Evolutionary conservation across 73 alveolate genomes (phyloP), one percentile per base, ranked within the genome.

Genomic region (Urostyla sp.): DNA sequence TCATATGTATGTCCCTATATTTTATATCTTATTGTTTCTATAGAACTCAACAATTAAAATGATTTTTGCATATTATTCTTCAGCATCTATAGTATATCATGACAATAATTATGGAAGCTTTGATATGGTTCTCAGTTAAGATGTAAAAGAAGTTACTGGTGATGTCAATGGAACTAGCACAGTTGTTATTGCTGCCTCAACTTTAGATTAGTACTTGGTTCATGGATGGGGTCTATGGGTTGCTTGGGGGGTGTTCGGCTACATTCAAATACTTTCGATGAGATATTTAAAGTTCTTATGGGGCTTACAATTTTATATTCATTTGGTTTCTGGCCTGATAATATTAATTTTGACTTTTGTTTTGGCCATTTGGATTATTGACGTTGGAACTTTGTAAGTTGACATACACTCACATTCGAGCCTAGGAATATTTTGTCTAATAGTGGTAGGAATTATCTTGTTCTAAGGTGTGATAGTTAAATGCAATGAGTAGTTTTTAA

Each of bases 161-260:
- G 20, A 10, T 11, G 51, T 11, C 10, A 40, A 40, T 40, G 10
- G 51, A 15, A 15, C 20, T 40, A n/a, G n/a, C n/a, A n/a, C n/a
- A n/a, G n/a, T n/a, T n/a, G n/a, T n/a, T n/a, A n/a, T n/a, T n/a
- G n/a, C n/a, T n/a, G n/a, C n/a, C n/a, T n/a, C n/a, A n/a, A 11
- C 51, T 40, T 11, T 10, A 11, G 51, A 40, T 15, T 23, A 27
- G 10, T 55, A 20, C 46, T 20, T 4, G 18, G 31, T 59, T 8
- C 87, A 75, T 56, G 87, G 87, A 28, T 75, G 66, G 72, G 37
- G 37, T 7, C 10, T 50, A 53, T 54, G 87, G 78, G 51, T 27
- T 1, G 78, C 78, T 26, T 75, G 87, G 87, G 66, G 72, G 3
- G 16, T 53, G 5, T 18, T 75, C 2, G 72, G 76, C 5, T 37